Evolutionary conservation across 306 rosid species (phyloP), one percentile per base, ranked within the genome.

Genomic region (Quercus agrifolia): DNA sequence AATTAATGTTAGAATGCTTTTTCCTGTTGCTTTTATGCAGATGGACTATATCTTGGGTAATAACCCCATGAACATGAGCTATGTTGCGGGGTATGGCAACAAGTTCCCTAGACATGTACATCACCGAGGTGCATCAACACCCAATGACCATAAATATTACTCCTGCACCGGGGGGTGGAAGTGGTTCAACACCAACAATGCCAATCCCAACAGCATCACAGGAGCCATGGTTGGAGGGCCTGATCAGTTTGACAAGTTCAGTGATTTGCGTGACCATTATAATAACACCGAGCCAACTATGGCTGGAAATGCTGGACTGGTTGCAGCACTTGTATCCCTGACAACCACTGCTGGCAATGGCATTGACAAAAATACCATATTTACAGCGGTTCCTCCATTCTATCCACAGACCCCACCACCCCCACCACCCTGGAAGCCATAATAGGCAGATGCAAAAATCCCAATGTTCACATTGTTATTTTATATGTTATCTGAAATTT

Each of bases 151-250:
- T 33, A 78, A 70, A 14, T 38, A 64, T 70, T 78, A 84, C 80
- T 86, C 91, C 6, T 91, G 96, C 85, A 76, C 57, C 1, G 90
- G 59, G 0, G 90, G 96, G 1, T 86, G 85, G 87, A 76, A 83
- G 69, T 91, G 91, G 93, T 82, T 84, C 1, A 87, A 89, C 83
- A 83, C 35, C 5, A 18, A 49, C 1, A 80, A 72, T 8, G 69
- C 70, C 5, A 91, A 91, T 71, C 87, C 93, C 1, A 79, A 91
- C 87, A 83, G 7, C 78, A 87, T 89, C 3, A 74, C 62, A 2
- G 96, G 96, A 62, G 96, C 90, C 20, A 89, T 89, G 96, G 93
- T 91, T 49, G 93, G 93, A 62, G 96, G 96, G 9, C 96, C 96
- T 0, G 82, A 91, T 51, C 70, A 49, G 70, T 80, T 79, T 6